Conservation (phyloP, 2,329 filamentous ascomycete genomes). For the Sarocladium oryzae region DNA sequence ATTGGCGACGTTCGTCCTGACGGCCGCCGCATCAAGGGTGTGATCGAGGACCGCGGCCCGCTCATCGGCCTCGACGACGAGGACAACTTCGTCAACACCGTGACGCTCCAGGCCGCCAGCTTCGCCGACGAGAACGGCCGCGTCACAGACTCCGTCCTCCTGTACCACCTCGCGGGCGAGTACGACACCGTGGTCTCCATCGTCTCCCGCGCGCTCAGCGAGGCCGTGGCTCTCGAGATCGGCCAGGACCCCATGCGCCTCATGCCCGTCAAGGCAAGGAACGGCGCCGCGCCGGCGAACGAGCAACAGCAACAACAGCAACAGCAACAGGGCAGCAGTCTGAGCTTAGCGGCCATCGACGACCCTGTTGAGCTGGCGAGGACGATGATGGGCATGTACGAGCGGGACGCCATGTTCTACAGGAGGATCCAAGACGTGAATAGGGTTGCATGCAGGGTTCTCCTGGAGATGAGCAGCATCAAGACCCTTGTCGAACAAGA, state of each 20-base stretch:
- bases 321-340: slow-evolving; percentile 41
- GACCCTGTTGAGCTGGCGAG: slow-evolving; percentile 53
- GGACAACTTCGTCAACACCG: slow-evolving; percentile 81
- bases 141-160: slow-evolving; percentile 84
- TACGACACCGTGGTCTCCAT: slow-evolving; percentile 92
- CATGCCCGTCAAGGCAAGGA: slow-evolving; percentile 71
- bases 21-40: slow-evolving; percentile 75
- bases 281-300: slow-evolving; percentile 29
- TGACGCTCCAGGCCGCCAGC: slow-evolving; percentile 85
- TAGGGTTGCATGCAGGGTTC: slow-evolving; percentile 47
- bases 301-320: slow-evolving; percentile 17
- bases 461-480: slow-evolving; percentile 56
- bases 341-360: slow-evolving; percentile 54
- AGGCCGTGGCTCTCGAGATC: slow-evolving; percentile 80
- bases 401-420: slow-evolving; percentile 54
- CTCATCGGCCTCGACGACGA: slow-evolving; percentile 76
- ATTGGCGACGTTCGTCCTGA: slow-evolving; percentile 87
- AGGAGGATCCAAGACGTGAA: slow-evolving; percentile 51
- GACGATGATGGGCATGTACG: slow-evolving; percentile 59
- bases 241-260: slow-evolving; percentile 74
- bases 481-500: slow-evolving; percentile 48
- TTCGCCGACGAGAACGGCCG: slow-evolving; percentile 92
- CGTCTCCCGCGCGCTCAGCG: slow-evolving; percentile 82
- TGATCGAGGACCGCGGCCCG: slow-evolving; percentile 77
- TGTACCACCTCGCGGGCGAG: slow-evolving; percentile 92